Conservation (phyloP, 78 protist genomes). For the Isochrysis galbana region DNA sequence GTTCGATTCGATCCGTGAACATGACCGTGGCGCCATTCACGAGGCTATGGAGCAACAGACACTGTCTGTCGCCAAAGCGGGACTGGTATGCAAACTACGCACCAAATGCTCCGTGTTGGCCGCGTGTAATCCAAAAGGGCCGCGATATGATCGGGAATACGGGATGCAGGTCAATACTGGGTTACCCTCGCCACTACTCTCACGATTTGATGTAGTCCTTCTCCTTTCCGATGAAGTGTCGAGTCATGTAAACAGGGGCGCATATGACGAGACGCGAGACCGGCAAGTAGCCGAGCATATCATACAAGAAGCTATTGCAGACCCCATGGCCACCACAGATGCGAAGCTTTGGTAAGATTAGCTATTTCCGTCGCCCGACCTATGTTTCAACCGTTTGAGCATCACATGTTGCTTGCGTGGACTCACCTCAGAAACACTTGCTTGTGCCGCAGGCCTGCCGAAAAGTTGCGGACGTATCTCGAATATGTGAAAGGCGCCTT, state of each 20-base stretch:
- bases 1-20: slow-evolving; percentile 80
- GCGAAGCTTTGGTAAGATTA: no score
- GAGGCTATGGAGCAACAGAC: slow-evolving; percentile 98
- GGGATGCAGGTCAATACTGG: slow-evolving; percentile 71
- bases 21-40: slow-evolving; percentile 72
- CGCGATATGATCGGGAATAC: not conserved
- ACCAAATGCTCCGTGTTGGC: slow-evolving; percentile 84
- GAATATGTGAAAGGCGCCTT: slow-evolving; percentile 41
- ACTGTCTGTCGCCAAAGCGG: slow-evolving; percentile 93
- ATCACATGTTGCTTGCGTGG: no score
- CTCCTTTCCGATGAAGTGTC: slow-evolving; percentile 88
- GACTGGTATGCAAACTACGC: slow-evolving; percentile 84
- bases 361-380: no score
- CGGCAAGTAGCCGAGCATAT: slow-evolving; percentile 61
- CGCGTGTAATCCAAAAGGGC: slow-evolving; percentile 57
- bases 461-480: slow-evolving; percentile 63
- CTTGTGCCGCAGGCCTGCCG: not conserved
- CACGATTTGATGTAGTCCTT: slow-evolving; percentile 93
- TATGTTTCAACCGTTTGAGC: no score
- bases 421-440: no score
- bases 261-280: slow-evolving; percentile 74
- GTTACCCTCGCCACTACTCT: slow-evolving; percentile 83
- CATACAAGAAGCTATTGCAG: slow-evolving; percentile 16
- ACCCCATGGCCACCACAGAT: no score
- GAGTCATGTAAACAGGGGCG: no score